phyloP scores from a whole-genome alignment of 2,329 filamentous ascomycete species.

The Penicillium sp. region DNA sequence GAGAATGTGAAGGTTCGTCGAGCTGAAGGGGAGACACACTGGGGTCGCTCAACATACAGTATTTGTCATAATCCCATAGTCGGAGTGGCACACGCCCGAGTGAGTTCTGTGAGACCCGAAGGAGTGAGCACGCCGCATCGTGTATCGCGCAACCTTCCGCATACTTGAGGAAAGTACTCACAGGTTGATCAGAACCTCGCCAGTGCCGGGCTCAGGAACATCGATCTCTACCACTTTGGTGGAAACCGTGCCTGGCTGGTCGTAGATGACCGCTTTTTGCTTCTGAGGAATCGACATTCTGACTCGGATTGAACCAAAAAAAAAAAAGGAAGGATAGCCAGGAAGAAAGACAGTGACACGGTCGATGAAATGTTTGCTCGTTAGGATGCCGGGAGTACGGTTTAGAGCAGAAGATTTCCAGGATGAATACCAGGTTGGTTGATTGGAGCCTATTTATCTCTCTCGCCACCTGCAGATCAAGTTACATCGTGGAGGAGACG shows the following conservation, averaged over 20 bases:
- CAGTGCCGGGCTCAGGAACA: slow-evolving; percentile 57
- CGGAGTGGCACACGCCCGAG: slow-evolving; percentile 60
- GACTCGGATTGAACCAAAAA: no score
- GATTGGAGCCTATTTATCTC: no score
- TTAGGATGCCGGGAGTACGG: neutral
- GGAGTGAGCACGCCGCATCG: slow-evolving; percentile 1
- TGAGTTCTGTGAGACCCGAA: slow-evolving; percentile 46
- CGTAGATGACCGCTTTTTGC: slow-evolving; percentile 60
- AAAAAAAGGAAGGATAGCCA: no score
- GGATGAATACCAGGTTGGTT: neutral
- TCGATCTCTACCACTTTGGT: slow-evolving; percentile 60
- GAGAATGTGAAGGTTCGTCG: neutral
- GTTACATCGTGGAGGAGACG: neutral
- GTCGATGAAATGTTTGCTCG: neutral
- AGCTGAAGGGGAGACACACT: slow-evolving; percentile 11
- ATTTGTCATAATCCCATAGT: slow-evolving; percentile 53
- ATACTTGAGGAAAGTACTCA: slow-evolving; percentile 24
- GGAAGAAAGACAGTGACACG: no score
- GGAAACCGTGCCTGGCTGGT: slow-evolving; percentile 59
- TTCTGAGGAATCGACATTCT: slow-evolving; percentile 41
- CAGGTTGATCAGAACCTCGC: slow-evolving; percentile 59
- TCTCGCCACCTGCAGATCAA: neutral
- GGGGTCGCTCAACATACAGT: slow-evolving; percentile 8
- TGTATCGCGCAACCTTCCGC: neutral
- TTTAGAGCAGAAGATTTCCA: neutral